These are phyloP conservation scores for Suillus ampliporus DNA, from an alignment of 768 basidiomycete species.

Conservation along the genomic window DNA sequence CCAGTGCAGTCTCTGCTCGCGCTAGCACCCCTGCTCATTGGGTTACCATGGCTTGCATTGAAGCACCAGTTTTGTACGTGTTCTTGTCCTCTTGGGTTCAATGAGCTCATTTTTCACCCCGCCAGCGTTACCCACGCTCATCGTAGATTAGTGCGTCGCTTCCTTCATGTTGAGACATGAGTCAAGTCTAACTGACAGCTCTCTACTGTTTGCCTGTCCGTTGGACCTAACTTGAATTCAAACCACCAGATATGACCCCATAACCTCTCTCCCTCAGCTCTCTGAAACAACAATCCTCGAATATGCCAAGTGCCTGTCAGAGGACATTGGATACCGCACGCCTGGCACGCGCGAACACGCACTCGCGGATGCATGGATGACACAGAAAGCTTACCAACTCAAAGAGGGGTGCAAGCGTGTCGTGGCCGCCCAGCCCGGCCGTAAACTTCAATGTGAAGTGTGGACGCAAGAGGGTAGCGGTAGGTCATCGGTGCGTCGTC, in stretches of 20 bases:
- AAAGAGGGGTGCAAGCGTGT: conserved; percentile 65
- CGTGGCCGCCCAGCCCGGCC: conserved; percentile 43
- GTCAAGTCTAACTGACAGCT: background rate
- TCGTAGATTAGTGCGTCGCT: conserved; percentile 56
- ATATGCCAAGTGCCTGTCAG: conserved; percentile 72
- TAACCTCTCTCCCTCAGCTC: conserved; percentile 67
- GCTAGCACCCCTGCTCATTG: conserved; percentile 59
- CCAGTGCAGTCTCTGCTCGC: conserved; percentile 60
- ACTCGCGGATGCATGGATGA: conserved; percentile 82
- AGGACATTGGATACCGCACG: conserved; percentile 88
- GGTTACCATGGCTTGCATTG: conserved; percentile 52
- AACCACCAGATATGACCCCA: conserved; percentile 48
- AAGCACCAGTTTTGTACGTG: conserved; percentile 55
- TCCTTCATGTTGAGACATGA: background rate
- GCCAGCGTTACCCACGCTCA: conserved; percentile 62
- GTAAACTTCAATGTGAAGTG: conserved; percentile 87
- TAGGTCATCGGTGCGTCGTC: conserved; percentile 73
- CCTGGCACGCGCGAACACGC: conserved; percentile 92
- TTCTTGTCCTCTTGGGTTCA: background rate
- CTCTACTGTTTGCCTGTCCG: background rate
- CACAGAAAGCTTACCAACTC: conserved; percentile 65
- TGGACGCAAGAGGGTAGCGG: conserved; percentile 92
- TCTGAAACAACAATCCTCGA: conserved; percentile 73
- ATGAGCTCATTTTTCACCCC: background rate
- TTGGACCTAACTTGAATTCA: too few species aligned